Base-by-base conservation (phyloP, 768 basidiomycete genomes). In the Agaricus bisporus region DNA sequence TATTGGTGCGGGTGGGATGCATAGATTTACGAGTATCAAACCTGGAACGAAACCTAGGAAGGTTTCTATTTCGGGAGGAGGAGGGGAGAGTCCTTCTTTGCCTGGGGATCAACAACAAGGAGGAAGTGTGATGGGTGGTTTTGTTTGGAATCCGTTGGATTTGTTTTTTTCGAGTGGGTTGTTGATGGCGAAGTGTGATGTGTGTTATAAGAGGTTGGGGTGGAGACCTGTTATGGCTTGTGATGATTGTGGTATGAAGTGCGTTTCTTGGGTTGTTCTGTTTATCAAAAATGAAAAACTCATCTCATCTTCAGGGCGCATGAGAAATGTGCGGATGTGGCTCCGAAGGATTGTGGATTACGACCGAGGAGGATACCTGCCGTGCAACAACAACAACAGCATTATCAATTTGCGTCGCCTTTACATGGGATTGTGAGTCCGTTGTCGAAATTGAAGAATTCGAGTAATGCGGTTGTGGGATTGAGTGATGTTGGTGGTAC, bases 211-310 rank as follows among this genome's bases (percentile, higher is more conserved):
- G 74, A 73, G 89, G 44, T 73, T 95, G 37, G 91, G 91, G 11
- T 86, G 88, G 85, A 94, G 91, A 65, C 83, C 91, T 18, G 79
- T 87, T 29, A 70, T 95, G 17, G 83, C 88, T 61, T 95, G 92
- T 64, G 92, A 95, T 66, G 92, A 95, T 68, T 95, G 93, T 68
- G 85, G 86, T 25, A 68, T 90, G 61, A 78, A 83, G 82, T 86
- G 53, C 51, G 78, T 66, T 45, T 8, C n/a, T 32, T 22, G n/a
- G n/a, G n/a, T n/a, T n/a, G n/a, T n/a, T n/a, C n/a, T n/a, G n/a
- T n/a, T n/a, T n/a, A n/a, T n/a, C n/a, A n/a, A n/a, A n/a, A n/a
- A n/a, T n/a, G n/a, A n/a, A n/a, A n/a, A n/a, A n/a, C n/a, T n/a
- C n/a, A n/a, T n/a, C n/a, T n/a, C n/a, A n/a, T n/a, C n/a, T n/a